A percentile compares a stretch with the other conserved stretches of the same genome.
phyloP scores from a whole-genome alignment of 768 basidiomycete genomes.

The Rhodotorula paludigena region DNA sequence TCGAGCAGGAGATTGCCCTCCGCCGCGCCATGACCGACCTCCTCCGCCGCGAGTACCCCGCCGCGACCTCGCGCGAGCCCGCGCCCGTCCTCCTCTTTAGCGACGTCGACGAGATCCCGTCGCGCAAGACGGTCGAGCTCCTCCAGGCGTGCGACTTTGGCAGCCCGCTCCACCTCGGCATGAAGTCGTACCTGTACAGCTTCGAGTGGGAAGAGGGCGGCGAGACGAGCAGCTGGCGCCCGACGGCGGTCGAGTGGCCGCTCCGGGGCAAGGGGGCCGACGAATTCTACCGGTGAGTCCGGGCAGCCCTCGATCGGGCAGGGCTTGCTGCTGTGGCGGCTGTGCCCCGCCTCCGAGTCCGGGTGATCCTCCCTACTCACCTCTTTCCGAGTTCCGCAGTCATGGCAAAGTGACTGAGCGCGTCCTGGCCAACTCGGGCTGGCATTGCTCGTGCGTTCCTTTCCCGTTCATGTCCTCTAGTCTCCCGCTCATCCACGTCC shows the following conservation, averaged over 20 bases:
- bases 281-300: conserved; percentile 49
- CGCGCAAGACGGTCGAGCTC: conserved; percentile 54
- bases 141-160: conserved; percentile 58
- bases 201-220: conserved; percentile 58
- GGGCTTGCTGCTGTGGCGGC: background rate
- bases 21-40: conserved; percentile 55
- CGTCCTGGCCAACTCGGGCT: conserved; percentile 61
- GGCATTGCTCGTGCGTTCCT: conserved; percentile 54
- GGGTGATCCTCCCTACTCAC: too few species aligned
- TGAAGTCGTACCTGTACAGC: conserved; percentile 61
- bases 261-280: conserved; percentile 53
- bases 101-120: conserved; percentile 62
- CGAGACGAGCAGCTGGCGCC: conserved; percentile 51
- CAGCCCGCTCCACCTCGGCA: conserved; percentile 57
- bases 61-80: conserved; percentile 41
- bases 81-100: conserved; percentile 58
- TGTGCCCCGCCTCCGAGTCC: too few species aligned
- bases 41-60: conserved; percentile 50
- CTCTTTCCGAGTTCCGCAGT: background rate
- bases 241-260: conserved; percentile 58
- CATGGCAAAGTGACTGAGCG: conserved; percentile 37
- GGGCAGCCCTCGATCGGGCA: conserved; percentile 51
- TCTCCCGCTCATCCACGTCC: background rate
- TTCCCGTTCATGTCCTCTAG: background rate
- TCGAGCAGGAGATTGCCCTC: conserved; percentile 55